Evolutionary conservation across 306 rosid genomes (phyloP), one percentile per base, ranked within the genome.

Genomic region (Corylus americana): DNA sequence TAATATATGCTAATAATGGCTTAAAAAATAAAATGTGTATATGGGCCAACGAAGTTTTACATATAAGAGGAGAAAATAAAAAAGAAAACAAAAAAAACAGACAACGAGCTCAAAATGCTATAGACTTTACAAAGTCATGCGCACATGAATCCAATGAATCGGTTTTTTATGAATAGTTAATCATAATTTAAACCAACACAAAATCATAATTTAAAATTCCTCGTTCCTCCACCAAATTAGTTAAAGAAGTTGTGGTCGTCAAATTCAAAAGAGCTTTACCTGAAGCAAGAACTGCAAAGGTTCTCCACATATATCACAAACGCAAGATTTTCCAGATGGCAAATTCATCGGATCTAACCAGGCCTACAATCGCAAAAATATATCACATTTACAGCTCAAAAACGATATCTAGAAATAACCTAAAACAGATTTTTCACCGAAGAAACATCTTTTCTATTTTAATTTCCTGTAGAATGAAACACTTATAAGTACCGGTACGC

Each of bases 301-400:
- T 27, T 91, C 87, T 58, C 86, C 88, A 76, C 98, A 95, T 70
- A 85, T 77, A 85, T 92, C 98, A 70, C 97, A 91, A 17, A 72
- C 25, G 51, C 78, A 89, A 39, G 97, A 87, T 49, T 76, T 85
- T 72, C 94, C 97, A 0, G 90, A 75, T 1, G 98, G 97, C 73
- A 92, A 80, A 80, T 86, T 91, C 66, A 88, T 76, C 22, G 98
- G 97, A 78, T 92, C 97, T 81, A 95, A 84, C 98, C 98, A 94
- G 68, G 97, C 98, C 98, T 94, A 62, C 11, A 39, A 74, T 63
- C 78, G 31, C 78, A 68, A 74, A 71, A 42, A 25, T 7, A 77
- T n/a, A 47, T 49, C 13, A 49, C 14, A 42, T 49, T 11, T 10
- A 49, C 35, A 59, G 37, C 16, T 5, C 66, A n/a, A 55, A 18